Evolutionary conservation across 768 basidiomycete species (phyloP).

Genomic region (Boletus tomentosulus): DNA sequence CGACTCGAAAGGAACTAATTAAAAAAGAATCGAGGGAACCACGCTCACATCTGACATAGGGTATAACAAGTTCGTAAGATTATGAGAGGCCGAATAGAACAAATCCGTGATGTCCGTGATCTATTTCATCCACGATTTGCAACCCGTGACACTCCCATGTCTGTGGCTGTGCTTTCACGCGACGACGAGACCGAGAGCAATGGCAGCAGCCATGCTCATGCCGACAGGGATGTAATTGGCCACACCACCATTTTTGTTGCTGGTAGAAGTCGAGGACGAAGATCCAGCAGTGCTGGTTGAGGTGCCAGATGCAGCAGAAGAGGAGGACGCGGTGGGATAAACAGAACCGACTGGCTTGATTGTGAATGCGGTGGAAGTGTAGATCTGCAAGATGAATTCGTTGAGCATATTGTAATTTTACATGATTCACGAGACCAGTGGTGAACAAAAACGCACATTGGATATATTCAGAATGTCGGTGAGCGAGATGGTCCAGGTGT

Average conservation of each 20-base stretch:
- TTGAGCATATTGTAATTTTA: not conserved
- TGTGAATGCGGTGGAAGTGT: conserved; percentile 55
- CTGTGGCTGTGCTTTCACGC: conserved; percentile 14
- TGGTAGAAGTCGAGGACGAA: conserved; percentile 14
- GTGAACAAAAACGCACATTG: conserved; percentile 40
- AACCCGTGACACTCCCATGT: not conserved
- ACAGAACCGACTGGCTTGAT: conserved; percentile 53
- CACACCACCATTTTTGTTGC: conserved; percentile 9
- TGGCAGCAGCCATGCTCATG: conserved; percentile 28
- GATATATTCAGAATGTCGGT: conserved; percentile 47
- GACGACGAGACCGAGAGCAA: conserved; percentile 25
- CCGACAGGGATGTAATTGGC: conserved; percentile 25
- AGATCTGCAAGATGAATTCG: conserved; percentile 40
- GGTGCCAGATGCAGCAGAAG: conserved; percentile 23
- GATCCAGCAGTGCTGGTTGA: conserved; percentile 17
- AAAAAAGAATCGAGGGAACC: not conserved
- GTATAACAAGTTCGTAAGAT: conserved; percentile 10
- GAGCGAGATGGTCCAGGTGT: conserved; percentile 48
- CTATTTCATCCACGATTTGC: not conserved
- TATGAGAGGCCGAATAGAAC: not conserved
- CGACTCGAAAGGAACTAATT: not conserved
- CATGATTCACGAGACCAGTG: too few species aligned
- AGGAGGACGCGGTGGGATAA: conserved; percentile 38
- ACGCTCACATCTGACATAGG: conserved; percentile 6
- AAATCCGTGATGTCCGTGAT: not conserved